Base-by-base conservation (phyloP, 2,329 filamentous ascomycete species). In the Laburnicola sp. region DNA sequence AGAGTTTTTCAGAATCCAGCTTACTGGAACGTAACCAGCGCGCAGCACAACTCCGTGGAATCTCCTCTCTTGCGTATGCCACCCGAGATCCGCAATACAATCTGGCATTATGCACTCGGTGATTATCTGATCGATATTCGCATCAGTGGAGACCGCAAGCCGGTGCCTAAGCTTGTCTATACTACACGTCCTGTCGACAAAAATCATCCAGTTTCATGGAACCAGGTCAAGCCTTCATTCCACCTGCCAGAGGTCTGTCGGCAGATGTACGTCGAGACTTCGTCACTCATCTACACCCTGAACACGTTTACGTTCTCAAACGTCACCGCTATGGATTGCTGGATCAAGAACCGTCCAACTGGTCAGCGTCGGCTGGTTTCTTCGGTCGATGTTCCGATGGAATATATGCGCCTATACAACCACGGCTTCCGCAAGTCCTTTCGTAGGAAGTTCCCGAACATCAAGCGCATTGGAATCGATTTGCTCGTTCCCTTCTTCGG, bases 201-300 rank as follows among this genome's bases (percentile, higher is more conserved):
- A 36, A 6, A 16, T n/a, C n/a, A 36, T n/a, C 37, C 37, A 40
- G 8, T 25, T 8, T 2, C 10, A 11, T 3, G 7, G 6, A 4
- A 16, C 21, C 35, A 30, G 28, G 11, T 46, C 16, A 47, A 31
- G 9, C 42, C 50, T 2, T 44, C 26, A 2, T 58, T 53, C 22
- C 31, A 26, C 2, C 32, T 56, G 5, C 55, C 37, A 1, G 16
- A 28, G 10, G 56, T 53, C n/a, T 54, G 57, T 28, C 53, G 55
- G 5, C 57, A 60, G 16, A 44, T 53, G 6, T 54, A 60, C 31
- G 48, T 43, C 2, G 57, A 60, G 27, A 31, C 53, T 10, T 30
- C 50, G 8, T 28, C 50, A 9, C 47, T 56, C 35, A 28, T 54
- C 4, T 60, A 58, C 34, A 42, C 28, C 6, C 36, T 50, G 9